These are phyloP conservation scores for Penicillium sp. DNA, from an alignment of 2,329 filamentous ascomycete species.

Conservation along the genomic window DNA sequence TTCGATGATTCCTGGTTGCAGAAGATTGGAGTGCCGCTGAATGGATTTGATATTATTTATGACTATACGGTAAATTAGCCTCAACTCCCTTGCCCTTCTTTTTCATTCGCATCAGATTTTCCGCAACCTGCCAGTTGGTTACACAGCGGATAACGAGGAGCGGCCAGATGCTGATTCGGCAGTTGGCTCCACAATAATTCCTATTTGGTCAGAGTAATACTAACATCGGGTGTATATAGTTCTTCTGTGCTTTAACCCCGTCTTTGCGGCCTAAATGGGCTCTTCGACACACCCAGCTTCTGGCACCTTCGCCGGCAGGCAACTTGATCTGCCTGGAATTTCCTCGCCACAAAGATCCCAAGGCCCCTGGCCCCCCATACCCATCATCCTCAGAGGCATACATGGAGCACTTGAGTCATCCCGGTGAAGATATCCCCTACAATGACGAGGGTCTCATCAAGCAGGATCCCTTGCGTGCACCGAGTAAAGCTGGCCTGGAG, in stretches of 20 bases:
- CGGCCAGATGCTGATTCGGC: too few relatives aligned
- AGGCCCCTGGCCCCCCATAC: constrained; percentile 72
- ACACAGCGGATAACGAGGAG: neutral
- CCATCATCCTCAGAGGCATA: constrained; percentile 72
- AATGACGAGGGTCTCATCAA: constrained; percentile 57
- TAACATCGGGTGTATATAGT: constrained; percentile 49
- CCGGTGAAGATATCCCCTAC: constrained; percentile 70
- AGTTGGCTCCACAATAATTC: neutral
- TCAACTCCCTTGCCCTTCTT: neutral
- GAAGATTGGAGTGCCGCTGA: constrained; percentile 34
- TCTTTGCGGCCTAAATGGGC: constrained; percentile 63
- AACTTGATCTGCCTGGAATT: constrained; percentile 73
- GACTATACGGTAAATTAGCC: constrained; percentile 60
- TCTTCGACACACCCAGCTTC: constrained; percentile 57
- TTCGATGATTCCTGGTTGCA: constrained; percentile 50
- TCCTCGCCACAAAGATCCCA: constrained; percentile 71
- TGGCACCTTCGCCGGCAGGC: constrained; percentile 52
- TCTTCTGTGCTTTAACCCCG: constrained; percentile 64
- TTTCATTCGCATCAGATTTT: neutral
- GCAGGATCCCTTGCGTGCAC: constrained; percentile 52
- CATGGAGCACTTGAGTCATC: constrained; percentile 69
- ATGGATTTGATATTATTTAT: constrained; percentile 58
- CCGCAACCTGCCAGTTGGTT: neutral
- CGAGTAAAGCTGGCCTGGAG: constrained; percentile 44
- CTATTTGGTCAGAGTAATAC: neutral